Percentiles rank a stretch among this genome's conserved stretches.
Evolutionary conservation across 169 alveolate species (phyloP).

Genomic region (Cryptosporidium muris): DNA sequence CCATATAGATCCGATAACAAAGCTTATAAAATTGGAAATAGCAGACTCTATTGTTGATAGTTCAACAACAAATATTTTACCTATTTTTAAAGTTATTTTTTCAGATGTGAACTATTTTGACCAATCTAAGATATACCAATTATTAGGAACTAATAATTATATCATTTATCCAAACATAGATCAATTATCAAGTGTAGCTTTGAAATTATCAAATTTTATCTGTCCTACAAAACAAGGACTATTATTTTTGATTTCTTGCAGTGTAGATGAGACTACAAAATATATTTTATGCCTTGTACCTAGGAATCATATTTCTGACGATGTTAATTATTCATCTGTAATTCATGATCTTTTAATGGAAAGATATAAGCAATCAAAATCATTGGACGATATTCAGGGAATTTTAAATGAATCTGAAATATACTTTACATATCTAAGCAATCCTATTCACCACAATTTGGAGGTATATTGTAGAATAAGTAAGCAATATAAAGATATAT

Average conservation of each 20-base stretch:
- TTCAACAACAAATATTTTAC: no score
- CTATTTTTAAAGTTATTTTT: no score
- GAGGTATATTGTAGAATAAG: neutral
- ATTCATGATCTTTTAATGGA: neutral
- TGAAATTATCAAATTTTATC: no score
- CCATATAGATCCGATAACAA: constrained; percentile 13
- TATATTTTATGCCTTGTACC: neutral
- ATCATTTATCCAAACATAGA: no score
- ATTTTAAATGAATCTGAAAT: neutral
- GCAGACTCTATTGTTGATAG: neutral
- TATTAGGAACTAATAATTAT: no score
- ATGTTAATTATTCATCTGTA: constrained; percentile 1
- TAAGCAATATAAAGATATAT: neutral
- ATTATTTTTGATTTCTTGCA: neutral
- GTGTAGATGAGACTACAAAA: no score
- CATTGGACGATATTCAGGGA: constrained; percentile 14
- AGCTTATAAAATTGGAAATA: neutral
- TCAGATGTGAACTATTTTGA: no score
- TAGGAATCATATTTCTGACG: constrained; percentile 32
- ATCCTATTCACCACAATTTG: neutral
- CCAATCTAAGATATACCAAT: no score
- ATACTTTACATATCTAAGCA: neutral
- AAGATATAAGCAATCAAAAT: neutral
- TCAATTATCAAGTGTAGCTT: no score
- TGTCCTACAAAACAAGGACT: neutral